Evolutionary conservation across 345 rosid species (phyloP), one percentile per base, ranked within the genome.

Genomic region (Salix exigua): DNA sequence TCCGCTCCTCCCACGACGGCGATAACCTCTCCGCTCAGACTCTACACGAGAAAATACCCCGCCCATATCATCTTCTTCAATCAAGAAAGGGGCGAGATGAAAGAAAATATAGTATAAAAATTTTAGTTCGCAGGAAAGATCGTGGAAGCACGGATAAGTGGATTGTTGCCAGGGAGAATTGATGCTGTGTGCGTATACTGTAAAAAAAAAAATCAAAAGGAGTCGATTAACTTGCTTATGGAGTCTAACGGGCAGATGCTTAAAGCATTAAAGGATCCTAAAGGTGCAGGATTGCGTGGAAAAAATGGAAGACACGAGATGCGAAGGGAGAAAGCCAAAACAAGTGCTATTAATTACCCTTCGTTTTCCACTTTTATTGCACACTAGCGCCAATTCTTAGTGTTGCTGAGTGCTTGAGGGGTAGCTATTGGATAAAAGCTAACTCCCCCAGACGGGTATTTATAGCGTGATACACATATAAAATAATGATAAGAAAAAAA

Each of bases 31-130:
- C 6, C 11, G 30, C 62, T 6, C 31, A 5, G 26, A 71, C 46
- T 55, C 25, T 7, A 9, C 28, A 37, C 2, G 26, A 26, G 79
- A 76, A 19, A 60, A 28, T 0, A 58, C 48, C 28, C 73, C 61
- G 1, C 74, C 79, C 79, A 76, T 76, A 11, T 76, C 74, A 40
- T 76, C 68, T 69, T 76, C 71, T 42, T 40, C 44, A 11, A 8
- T 35, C 70, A 13, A 40, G 25, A 21, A 8, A 21, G 38, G 11
- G 26, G 46, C 44, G 21, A 5, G 28, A 58, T 23, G 28, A 23
- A n/a, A 25, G 71, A 40, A 68, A 21, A 37, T 67, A 19, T 10
- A 33, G 6, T 12, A 1, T 18, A 19, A 33, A 8, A 40, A 0
- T n/a, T 50, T 19, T 7, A 53, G 60, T 21, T 53, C 7, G 8